Conservation (phyloP, 106 monocot species). For the Dendrobium chrysotoxum region DNA sequence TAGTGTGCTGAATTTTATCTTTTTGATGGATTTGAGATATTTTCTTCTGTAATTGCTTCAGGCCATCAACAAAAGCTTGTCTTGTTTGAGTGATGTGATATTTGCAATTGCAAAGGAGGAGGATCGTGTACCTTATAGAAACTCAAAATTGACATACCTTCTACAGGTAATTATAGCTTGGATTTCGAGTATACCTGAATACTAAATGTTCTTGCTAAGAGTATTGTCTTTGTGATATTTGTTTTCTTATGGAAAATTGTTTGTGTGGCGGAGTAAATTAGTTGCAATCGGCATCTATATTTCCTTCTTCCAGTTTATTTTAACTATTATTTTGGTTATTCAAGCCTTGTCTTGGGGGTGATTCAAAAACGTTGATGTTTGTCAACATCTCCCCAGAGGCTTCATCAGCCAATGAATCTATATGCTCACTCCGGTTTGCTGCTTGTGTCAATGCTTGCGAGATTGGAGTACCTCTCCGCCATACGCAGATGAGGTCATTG, state of each 20-base stretch:
- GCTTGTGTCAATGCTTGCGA: conserved; percentile 79
- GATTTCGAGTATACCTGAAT: no score
- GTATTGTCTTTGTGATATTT: no score
- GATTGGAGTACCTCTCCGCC: conserved; percentile 73
- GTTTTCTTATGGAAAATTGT: no score
- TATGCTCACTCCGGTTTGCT: conserved; percentile 85
- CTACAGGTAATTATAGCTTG: not conserved
- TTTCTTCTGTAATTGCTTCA: conserved; percentile 10
- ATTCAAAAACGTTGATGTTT: conserved; percentile 92
- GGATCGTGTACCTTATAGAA: conserved; percentile 83
- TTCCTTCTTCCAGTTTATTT: not conserved
- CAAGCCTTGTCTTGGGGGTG: conserved; percentile 90
- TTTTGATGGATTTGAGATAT: not conserved
- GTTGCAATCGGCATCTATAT: not conserved
- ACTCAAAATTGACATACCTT: conserved; percentile 82
- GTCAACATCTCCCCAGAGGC: conserved; percentile 80
- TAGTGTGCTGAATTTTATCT: not conserved
- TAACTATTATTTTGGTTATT: not conserved
- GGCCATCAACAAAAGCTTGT: conserved; percentile 90
- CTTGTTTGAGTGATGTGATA: conserved; percentile 81
- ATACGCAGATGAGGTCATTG: conserved; percentile 30
- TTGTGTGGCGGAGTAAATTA: not conserved
- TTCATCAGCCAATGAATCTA: conserved; percentile 57
- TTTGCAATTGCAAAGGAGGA: conserved; percentile 81
- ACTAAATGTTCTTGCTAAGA: no score